Percentiles rank a stretch among this genome's conserved stretches.
Conservation (phyloP, 192 early-diverging fungal genomes). For the Linnemannia hyalina region DNA sequence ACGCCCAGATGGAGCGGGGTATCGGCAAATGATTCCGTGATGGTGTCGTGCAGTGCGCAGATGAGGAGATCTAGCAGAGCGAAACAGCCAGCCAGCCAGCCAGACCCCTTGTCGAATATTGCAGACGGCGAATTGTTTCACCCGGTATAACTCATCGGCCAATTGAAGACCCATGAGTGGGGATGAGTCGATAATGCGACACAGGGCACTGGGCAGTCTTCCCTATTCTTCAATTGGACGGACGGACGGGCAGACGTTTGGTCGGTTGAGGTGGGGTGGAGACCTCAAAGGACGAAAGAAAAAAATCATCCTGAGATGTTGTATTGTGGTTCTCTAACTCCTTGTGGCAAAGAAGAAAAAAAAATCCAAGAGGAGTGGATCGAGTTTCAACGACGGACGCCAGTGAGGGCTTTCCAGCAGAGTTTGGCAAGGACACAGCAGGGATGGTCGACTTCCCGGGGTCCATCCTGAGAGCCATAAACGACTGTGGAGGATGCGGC, state of each 20-base stretch:
- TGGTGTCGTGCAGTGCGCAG: neutral
- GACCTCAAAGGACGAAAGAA: neutral
- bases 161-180: neutral
- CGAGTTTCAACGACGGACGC: slow-evolving; percentile 41
- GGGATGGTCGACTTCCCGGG: slow-evolving; percentile 42
- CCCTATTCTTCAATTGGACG: neutral
- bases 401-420: slow-evolving; percentile 30
- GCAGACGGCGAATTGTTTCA: neutral
- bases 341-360: no score
- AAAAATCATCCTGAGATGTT: no score
- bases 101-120: neutral
- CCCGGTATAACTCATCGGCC: neutral
- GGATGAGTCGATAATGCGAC: neutral
- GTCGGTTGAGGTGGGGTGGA: neutral
- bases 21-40: no score
- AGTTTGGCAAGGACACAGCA: slow-evolving; percentile 31
- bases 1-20: no score
- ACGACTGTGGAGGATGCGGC: slow-evolving; percentile 19
- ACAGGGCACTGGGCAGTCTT: neutral
- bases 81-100: neutral
- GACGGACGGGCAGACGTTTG: neutral
- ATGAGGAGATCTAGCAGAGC: neutral
- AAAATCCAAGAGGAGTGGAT: neutral
- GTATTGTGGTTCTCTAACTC: no score
- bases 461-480: slow-evolving; percentile 34